phyloP scores from a whole-genome alignment of 1,139 yeast species.

The Suhomyces maxii region DNA sequence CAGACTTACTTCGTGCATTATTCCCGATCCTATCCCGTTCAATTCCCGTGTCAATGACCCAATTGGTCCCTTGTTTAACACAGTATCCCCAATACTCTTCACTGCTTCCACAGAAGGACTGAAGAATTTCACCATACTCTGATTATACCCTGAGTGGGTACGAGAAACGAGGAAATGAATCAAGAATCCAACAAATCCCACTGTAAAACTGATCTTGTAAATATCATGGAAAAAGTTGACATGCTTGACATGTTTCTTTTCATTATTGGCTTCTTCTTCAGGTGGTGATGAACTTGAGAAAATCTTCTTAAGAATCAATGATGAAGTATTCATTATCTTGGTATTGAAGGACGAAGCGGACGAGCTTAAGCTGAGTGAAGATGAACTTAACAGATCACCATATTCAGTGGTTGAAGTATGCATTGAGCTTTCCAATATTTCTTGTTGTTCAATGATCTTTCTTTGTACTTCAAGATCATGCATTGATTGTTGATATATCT shows the following conservation, averaged over 20 bases:
- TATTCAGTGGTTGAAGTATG: slow-evolving; percentile 13
- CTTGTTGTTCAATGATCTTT: slow-evolving; percentile 25
- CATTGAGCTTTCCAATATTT: slow-evolving; percentile 25
- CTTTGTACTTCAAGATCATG: slow-evolving; percentile 25
- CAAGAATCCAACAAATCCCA: slow-evolving; percentile 44
- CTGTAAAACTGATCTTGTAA: slow-evolving; percentile 39
- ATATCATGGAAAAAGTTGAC: slow-evolving; percentile 18
- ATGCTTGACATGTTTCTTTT: slow-evolving; percentile 10
- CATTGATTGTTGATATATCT: slow-evolving; percentile 25
- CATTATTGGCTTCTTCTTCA: slow-evolving; percentile 12
- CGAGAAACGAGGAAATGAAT: slow-evolving; percentile 36
- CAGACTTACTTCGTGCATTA: slow-evolving; percentile 15
- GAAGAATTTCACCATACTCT: slow-evolving; percentile 11
- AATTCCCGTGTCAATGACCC: slow-evolving; percentile 1
- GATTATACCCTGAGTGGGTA: slow-evolving; percentile 18
- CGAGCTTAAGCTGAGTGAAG: slow-evolving; percentile 38
- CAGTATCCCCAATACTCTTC: background rate
- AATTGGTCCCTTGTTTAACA: background rate
- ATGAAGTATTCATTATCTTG: slow-evolving; percentile 31
- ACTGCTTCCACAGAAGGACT: slow-evolving; percentile 3
- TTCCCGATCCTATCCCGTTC: slow-evolving; percentile 9
- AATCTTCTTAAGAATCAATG: slow-evolving; percentile 33
- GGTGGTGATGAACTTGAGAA: slow-evolving; percentile 17
- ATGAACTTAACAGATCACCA: slow-evolving; percentile 32
- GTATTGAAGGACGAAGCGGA: slow-evolving; percentile 33